These are phyloP conservation scores for Elsinoe arachidis DNA, from an alignment of 2,329 filamentous ascomycete species.

Conservation along the genomic window DNA sequence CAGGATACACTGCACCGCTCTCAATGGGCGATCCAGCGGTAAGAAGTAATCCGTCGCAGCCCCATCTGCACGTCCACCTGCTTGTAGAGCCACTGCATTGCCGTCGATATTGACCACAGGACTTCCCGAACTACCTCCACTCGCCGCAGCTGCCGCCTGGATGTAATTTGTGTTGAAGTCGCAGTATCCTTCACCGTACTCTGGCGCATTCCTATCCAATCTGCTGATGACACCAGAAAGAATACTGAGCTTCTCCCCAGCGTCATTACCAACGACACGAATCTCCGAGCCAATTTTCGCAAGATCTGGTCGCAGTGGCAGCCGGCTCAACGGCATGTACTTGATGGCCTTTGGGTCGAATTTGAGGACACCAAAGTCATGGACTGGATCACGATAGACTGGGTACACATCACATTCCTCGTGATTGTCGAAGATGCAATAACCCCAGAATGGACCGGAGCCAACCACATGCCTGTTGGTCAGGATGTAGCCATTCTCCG, in stretches of 20 bases:
- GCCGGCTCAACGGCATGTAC: slow-evolving; percentile 82
- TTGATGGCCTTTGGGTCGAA: slow-evolving; percentile 96
- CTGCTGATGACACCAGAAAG: slow-evolving; percentile 94
- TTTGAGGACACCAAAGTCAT: slow-evolving; percentile 94
- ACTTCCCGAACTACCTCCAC: slow-evolving; percentile 95
- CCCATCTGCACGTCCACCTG: slow-evolving; percentile 85
- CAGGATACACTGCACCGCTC: slow-evolving; percentile 79
- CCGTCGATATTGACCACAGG: slow-evolving; percentile 95
- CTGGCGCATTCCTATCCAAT: slow-evolving; percentile 89
- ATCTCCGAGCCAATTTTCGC: slow-evolving; percentile 89
- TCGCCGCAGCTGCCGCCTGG: slow-evolving; percentile 92
- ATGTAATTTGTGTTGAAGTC: slow-evolving; percentile 98
- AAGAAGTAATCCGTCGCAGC: slow-evolving; percentile 97
- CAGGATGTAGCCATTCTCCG: slow-evolving; percentile 65
- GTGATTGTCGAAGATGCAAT: slow-evolving; percentile 97
- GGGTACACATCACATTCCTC: slow-evolving; percentile 92
- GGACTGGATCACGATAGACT: slow-evolving; percentile 94
- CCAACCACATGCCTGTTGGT: slow-evolving; percentile 75
- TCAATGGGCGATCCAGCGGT: slow-evolving; percentile 78
- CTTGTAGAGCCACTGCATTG: slow-evolving; percentile 83
- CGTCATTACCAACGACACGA: slow-evolving; percentile 94
- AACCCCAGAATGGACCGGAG: slow-evolving; percentile 93
- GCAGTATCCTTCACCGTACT: slow-evolving; percentile 95
- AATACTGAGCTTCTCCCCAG: slow-evolving; percentile 96
- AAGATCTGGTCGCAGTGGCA: slow-evolving; percentile 74